Conservation (phyloP, 305 asterid species). For the Solanum hybrid region DNA sequence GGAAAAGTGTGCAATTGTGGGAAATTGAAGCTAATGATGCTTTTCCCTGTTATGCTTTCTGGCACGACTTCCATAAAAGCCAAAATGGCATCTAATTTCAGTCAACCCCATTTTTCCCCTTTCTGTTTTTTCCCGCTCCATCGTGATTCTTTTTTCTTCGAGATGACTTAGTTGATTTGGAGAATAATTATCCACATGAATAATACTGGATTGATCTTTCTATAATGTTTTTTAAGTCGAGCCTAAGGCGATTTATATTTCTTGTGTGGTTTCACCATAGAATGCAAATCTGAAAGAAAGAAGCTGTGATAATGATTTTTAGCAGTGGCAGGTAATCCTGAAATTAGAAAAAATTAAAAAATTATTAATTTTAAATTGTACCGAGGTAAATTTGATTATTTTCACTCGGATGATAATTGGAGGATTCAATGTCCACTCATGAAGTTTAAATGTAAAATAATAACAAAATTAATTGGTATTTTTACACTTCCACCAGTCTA, state of each 20-base stretch:
- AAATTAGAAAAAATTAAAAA: no score
- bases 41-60: background rate
- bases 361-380: background rate
- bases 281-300: no score
- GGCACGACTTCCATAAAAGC: background rate
- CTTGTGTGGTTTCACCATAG: no score
- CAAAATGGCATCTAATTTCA: constrained; percentile 1
- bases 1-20: background rate
- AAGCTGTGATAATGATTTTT: no score
- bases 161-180: no score
- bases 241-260: no score
- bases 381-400: background rate
- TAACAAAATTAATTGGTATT: background rate
- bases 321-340: no score
- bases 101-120: background rate
- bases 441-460: background rate
- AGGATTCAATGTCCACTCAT: background rate
- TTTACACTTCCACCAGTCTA: background rate
- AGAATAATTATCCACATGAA: no score
- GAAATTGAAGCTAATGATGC: constrained; percentile 5
- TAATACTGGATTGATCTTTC: accelerated
- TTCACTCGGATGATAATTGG: background rate
- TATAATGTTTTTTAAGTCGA: no score
- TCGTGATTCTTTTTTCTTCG: no score
- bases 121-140: background rate